phyloP scores from a whole-genome alignment of 2,329 filamentous ascomycete genomes.

The Aspergillus fijiensis region DNA sequence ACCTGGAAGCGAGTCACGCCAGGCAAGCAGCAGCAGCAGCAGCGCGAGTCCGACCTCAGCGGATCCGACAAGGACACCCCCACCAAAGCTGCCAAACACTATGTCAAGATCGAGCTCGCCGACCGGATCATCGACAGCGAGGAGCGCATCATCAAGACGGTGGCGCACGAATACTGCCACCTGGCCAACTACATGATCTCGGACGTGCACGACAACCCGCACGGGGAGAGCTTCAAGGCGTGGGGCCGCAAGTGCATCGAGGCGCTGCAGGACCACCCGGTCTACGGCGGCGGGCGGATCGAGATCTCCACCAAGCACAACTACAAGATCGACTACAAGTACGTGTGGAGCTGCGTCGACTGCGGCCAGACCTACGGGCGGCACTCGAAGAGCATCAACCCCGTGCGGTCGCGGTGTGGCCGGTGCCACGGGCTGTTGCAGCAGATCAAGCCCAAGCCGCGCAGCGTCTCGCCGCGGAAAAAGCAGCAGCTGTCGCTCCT shows the following conservation, averaged over 20 bases:
- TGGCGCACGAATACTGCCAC: slow-evolving; percentile 98
- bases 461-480: slow-evolving; percentile 43
- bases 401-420: slow-evolving; percentile 69
- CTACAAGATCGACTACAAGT: slow-evolving; percentile 91
- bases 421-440: slow-evolving; percentile 67
- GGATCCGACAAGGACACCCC: neutral
- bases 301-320: slow-evolving; percentile 85
- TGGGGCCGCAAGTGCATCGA: slow-evolving; percentile 55
- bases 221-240: slow-evolving; percentile 78
- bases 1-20: slow-evolving; percentile 64
- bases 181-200: slow-evolving; percentile 87
- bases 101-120: slow-evolving; percentile 81
- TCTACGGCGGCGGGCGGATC: slow-evolving; percentile 59
- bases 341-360: slow-evolving; percentile 72
- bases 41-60: neutral
- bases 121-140: slow-evolving; percentile 82
- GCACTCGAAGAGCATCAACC: slow-evolving; percentile 83
- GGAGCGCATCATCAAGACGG: slow-evolving; percentile 75
- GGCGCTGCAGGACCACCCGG: slow-evolving; percentile 46
- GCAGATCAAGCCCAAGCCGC: slow-evolving; percentile 77
- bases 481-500: slow-evolving; percentile 9
- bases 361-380: slow-evolving; percentile 75
- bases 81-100: slow-evolving; percentile 46
- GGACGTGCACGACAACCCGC: slow-evolving; percentile 71
- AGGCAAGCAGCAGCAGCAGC: too few species aligned